Conservation (phyloP, 1,284 basidiomycete genomes). For the Sanghuangporus baumii region DNA sequence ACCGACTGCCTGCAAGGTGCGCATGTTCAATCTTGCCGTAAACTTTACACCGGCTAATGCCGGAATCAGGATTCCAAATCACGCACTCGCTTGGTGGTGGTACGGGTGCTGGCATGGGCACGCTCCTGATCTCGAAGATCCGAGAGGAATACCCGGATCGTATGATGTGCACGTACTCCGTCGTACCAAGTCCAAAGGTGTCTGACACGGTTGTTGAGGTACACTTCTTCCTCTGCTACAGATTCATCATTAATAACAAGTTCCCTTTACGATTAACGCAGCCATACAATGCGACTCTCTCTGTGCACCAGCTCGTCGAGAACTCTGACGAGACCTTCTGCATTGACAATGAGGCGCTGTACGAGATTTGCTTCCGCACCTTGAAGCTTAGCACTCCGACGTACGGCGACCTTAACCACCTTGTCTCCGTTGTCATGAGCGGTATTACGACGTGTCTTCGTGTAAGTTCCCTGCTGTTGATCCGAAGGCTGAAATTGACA, state of each 20-base stretch:
- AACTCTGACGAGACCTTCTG: slow-evolving; percentile 88
- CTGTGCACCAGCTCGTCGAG: slow-evolving; percentile 89
- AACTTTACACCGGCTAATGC: slow-evolving; percentile 60
- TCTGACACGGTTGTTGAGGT: slow-evolving; percentile 12
- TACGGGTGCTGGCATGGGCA: slow-evolving; percentile 84
- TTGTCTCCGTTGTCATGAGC: slow-evolving; percentile 97
- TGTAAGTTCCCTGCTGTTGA: slow-evolving; percentile 18
- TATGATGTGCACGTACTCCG: slow-evolving; percentile 91
- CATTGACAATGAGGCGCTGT: slow-evolving; percentile 96
- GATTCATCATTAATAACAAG: slow-evolving; percentile 1
- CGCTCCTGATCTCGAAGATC: slow-evolving; percentile 78
- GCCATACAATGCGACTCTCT: slow-evolving; percentile 92
- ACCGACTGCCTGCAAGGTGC: slow-evolving; percentile 91
- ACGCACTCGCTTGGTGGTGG: slow-evolving; percentile 95
- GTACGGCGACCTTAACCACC: slow-evolving; percentile 95
- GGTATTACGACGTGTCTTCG: slow-evolving; percentile 94
- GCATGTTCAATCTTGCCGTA: slow-evolving; percentile 85
- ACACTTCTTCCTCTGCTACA: neutral
- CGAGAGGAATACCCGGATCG: slow-evolving; percentile 91
- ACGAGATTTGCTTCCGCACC: slow-evolving; percentile 97
- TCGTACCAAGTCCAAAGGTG: slow-evolving; percentile 87
- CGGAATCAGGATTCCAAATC: slow-evolving; percentile 67
- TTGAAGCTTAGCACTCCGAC: slow-evolving; percentile 92
- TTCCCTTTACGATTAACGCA: slow-evolving; percentile 88
- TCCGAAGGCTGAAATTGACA: slow-evolving; percentile 17